phyloP scores from a whole-genome alignment of 805 yeast genomes.

The Brettanomyces bruxellensis region DNA sequence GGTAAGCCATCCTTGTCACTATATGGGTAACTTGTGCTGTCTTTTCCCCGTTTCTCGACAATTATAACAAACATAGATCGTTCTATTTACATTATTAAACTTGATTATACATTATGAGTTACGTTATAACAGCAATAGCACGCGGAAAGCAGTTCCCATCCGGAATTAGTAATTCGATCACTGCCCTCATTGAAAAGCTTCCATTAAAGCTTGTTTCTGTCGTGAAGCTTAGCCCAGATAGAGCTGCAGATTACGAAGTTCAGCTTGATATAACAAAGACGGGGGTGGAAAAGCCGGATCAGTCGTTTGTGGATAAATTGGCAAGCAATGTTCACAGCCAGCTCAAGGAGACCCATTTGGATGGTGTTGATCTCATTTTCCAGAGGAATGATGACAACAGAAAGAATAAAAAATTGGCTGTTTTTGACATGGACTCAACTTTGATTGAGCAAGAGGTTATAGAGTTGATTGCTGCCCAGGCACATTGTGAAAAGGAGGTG shows the following conservation, averaged over 20 bases:
- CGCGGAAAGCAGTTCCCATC: slow-evolving; percentile 13
- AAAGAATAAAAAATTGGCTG: slow-evolving; percentile 48
- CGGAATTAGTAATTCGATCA: slow-evolving; percentile 14
- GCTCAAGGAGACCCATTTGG: slow-evolving; percentile 14
- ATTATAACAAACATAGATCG: no score
- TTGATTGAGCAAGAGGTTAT: slow-evolving; percentile 93
- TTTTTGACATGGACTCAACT: slow-evolving; percentile 98
- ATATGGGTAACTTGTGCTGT: no score
- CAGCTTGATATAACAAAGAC: slow-evolving; percentile 14
- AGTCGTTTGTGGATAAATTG: slow-evolving; percentile 11
- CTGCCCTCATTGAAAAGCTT: slow-evolving; percentile 18
- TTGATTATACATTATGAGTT: slow-evolving; percentile 12
- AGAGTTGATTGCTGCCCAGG: slow-evolving; percentile 89
- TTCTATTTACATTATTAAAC: no score
- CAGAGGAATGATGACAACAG: slow-evolving; percentile 27
- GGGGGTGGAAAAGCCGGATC: slow-evolving; percentile 1
- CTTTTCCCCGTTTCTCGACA: no score
- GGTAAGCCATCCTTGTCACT: no score
- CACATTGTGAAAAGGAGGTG: slow-evolving; percentile 82
- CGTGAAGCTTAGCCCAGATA: slow-evolving; percentile 22
- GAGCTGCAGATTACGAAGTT: slow-evolving; percentile 31
- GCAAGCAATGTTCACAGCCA: slow-evolving; percentile 7
- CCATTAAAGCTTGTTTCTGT: slow-evolving; percentile 23
- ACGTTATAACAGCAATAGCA: slow-evolving; percentile 24
- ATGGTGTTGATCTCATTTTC: slow-evolving; percentile 32